Evolutionary conservation across 2,329 filamentous ascomycete genomes (phyloP).

Genomic region (Claviceps capensis): DNA sequence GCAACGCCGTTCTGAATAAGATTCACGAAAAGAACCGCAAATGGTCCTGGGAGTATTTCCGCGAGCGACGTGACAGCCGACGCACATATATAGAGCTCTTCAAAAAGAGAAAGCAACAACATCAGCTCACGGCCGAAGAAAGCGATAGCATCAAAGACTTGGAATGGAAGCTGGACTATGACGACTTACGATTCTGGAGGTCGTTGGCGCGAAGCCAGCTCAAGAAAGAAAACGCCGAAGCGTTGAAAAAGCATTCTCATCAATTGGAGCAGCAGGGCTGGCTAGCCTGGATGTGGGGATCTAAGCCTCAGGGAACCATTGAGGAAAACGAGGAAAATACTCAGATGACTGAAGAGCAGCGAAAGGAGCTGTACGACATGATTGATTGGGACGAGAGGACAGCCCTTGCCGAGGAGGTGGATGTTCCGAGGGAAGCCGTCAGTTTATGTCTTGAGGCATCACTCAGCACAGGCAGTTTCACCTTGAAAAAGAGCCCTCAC

Average conservation of each 20-base stretch:
- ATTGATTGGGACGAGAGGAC: slow-evolving; percentile 99
- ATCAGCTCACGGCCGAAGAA: slow-evolving; percentile 58
- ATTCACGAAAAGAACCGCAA: slow-evolving; percentile 87
- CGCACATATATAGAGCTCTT: slow-evolving; percentile 83
- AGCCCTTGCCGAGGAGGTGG: slow-evolving; percentile 72
- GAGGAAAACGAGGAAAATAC: slow-evolving; percentile 56
- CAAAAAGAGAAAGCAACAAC: slow-evolving; percentile 77
- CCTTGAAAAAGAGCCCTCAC: slow-evolving; percentile 58
- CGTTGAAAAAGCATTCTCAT: slow-evolving; percentile 51
- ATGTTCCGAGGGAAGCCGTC: slow-evolving; percentile 78
- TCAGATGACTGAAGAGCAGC: slow-evolving; percentile 87
- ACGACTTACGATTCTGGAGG: slow-evolving; percentile 94
- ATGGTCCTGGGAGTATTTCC: slow-evolving; percentile 96
- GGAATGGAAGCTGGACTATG: slow-evolving; percentile 81
- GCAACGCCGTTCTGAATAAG: slow-evolving; percentile 75
- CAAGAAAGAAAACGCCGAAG: slow-evolving; percentile 83
- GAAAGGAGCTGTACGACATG: slow-evolving; percentile 89
- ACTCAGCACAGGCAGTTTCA: slow-evolving; percentile 93
- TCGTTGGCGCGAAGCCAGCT: slow-evolving; percentile 88
- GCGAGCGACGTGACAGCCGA: slow-evolving; percentile 81
- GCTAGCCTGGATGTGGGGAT: slow-evolving; percentile 85
- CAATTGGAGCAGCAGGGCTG: slow-evolving; percentile 66
- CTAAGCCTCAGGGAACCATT: slow-evolving; percentile 49
- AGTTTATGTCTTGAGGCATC: slow-evolving; percentile 88
- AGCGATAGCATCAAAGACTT: slow-evolving; percentile 58